Conservation (phyloP, 345 rosid species). For the Salix suchowensis region DNA sequence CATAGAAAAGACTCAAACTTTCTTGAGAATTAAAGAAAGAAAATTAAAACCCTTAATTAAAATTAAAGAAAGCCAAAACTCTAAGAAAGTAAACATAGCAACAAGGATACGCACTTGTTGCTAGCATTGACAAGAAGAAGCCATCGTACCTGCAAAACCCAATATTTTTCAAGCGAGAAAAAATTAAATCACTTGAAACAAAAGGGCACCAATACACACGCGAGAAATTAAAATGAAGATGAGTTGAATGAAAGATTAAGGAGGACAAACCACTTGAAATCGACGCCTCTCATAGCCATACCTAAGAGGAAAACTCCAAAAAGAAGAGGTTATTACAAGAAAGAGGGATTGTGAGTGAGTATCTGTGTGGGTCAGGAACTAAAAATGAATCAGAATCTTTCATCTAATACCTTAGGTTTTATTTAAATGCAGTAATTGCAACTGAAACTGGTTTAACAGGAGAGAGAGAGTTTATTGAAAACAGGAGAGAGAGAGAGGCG, state of each 20-base stretch:
- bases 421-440: background rate
- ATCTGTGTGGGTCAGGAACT: background rate
- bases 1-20: background rate
- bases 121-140: slow-evolving; percentile 98
- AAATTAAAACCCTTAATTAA: background rate
- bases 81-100: background rate
- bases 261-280: slow-evolving; percentile 83
- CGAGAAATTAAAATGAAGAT: background rate
- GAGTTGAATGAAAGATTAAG: background rate
- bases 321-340: background rate
- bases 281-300: slow-evolving; percentile 88
- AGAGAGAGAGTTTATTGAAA: background rate
- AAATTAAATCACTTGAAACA: background rate
- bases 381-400: slow-evolving; percentile 5
- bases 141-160: slow-evolving; percentile 84
- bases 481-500: background rate
- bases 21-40: background rate
- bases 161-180: background rate
- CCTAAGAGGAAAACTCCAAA: background rate
- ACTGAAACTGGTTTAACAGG: background rate
- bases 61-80: background rate
- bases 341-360: background rate
- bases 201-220: background rate
- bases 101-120: slow-evolving; percentile 95
- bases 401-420: background rate